Evolutionary conservation across 2,329 filamentous ascomycete genomes (phyloP).

Genomic region (Didymella pomorum): DNA sequence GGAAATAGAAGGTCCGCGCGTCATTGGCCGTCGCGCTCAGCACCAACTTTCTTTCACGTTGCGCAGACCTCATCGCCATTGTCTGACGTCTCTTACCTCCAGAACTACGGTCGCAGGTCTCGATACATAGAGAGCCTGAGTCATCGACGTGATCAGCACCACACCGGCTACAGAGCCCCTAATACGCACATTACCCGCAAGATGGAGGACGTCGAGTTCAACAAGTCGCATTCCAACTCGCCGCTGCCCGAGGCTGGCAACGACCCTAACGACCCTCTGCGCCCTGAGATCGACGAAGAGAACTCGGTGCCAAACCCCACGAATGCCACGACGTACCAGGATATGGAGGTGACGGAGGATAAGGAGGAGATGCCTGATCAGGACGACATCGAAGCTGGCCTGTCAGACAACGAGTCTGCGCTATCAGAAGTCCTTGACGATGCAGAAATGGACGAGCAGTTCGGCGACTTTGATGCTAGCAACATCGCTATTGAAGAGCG

Average conservation of each 20-base stretch:
- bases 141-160: slow-evolving; percentile 4
- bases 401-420: slow-evolving; percentile 68
- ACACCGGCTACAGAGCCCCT: slow-evolving; percentile 1
- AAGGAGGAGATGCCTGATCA: slow-evolving; percentile 48
- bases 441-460: slow-evolving; percentile 66
- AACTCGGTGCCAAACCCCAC: slow-evolving; percentile 56
- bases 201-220: slow-evolving; percentile 57
- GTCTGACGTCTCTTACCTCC: slow-evolving; percentile 8
- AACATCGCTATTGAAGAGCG: slow-evolving; percentile 69
- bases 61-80: slow-evolving; percentile 14
- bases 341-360: slow-evolving; percentile 56
- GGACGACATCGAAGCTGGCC: slow-evolving; percentile 51
- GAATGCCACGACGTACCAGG: slow-evolving; percentile 53
- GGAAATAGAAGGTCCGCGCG: slow-evolving; percentile 29
- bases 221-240: slow-evolving; percentile 49
- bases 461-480: slow-evolving; percentile 65
- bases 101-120: neutral
- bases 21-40: slow-evolving; percentile 34
- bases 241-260: slow-evolving; percentile 57
- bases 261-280: slow-evolving; percentile 56
- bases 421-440: slow-evolving; percentile 69
- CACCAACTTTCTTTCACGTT: slow-evolving; percentile 26
- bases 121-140: neutral
- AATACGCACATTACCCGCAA: slow-evolving; percentile 3
- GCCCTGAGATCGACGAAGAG: slow-evolving; percentile 59